Evolutionary conservation across 441 rosid genomes (phyloP).

Genomic region (Erodium moschatum): DNA sequence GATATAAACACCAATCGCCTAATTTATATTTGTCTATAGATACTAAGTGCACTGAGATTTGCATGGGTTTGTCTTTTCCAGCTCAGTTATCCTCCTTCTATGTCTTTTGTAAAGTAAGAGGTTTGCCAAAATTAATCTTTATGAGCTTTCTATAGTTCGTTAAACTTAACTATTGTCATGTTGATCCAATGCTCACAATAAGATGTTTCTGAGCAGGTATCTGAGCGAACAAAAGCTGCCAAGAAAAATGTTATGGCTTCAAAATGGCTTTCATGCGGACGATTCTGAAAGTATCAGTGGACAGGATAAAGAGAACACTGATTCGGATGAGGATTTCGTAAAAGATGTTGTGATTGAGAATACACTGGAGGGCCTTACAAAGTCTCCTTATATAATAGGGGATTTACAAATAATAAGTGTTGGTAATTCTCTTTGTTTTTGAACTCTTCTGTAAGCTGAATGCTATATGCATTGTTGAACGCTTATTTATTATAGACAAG

Average conservation of each 20-base stretch:
- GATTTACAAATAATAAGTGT: conserved; percentile 73
- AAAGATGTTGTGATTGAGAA: conserved; percentile 45
- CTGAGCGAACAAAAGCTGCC: conserved; percentile 89
- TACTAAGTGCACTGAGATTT: not conserved
- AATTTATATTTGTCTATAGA: not conserved
- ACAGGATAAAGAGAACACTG: conserved; percentile 56
- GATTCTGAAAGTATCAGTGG: conserved; percentile 45
- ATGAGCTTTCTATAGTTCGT: not conserved
- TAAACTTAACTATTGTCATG: not conserved
- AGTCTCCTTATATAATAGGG: conserved; percentile 54
- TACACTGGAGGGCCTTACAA: conserved; percentile 31
- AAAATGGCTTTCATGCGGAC: conserved; percentile 39
- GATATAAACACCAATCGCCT: not conserved
- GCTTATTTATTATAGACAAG: not conserved
- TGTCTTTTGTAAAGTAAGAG: not conserved
- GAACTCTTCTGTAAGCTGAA: not conserved
- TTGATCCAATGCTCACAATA: conserved; percentile 9
- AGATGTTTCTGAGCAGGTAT: conserved; percentile 49
- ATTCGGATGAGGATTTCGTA: conserved; percentile 45
- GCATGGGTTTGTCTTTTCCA: not conserved
- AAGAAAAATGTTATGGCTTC: conserved; percentile 65
- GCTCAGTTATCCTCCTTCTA: not conserved
- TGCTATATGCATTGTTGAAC: not conserved
- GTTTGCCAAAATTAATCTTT: not conserved
- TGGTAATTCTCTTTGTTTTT: conserved; percentile 41